Evolutionary conservation across 805 yeast genomes (phyloP), one percentile per base, ranked within the genome.

Genomic region (Blastobotrys terrestris): DNA sequence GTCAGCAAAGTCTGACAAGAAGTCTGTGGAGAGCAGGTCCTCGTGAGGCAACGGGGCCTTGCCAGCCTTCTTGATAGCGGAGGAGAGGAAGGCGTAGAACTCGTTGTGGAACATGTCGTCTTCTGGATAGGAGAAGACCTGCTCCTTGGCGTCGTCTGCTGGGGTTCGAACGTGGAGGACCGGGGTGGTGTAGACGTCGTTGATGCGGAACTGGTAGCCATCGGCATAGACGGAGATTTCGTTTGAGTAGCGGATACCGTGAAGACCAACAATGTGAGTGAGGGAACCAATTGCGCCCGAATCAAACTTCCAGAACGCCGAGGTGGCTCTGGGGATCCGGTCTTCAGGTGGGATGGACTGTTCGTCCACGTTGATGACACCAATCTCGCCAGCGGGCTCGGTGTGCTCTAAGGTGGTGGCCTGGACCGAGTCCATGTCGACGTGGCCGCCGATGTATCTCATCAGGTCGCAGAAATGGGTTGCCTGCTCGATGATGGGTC

Each of bases 401-500:
- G 53, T 46, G 48, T 55, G 48, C 45, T 56, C 55, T 11, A 56
- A 39, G 3, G 56, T 51, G 15, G 46, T 46, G 44, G 58, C 58
- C 39, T 50, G 48, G 35, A 58, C 54, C 3, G 57, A 39, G 31
- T 52, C 48, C 41, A 55, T 39, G 11, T 21, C 52, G 40, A 56
- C 60, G 15, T 58, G 58, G 8, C 60, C 61, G 19, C 55, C 61
- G 19, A 56, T 44, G 54, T 51, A 56, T 14, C 61, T 43, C 39
- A 48, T 41, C 20, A 58, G 51, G 44, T 56, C 58, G 43, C 61
- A 58, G 44, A 56, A 58, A 49, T 58, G 61, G 35, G 61, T 58
- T 13, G 45, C 59, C 44, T 58, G 61, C 46, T 58, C 61, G n/a
- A 56, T 51, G 39, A 56, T 50, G 14, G 60, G 61, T 3, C 61